These are phyloP conservation scores for Komagataella ulmi DNA, from an alignment of 805 yeast genomes.

Conservation along the genomic window DNA sequence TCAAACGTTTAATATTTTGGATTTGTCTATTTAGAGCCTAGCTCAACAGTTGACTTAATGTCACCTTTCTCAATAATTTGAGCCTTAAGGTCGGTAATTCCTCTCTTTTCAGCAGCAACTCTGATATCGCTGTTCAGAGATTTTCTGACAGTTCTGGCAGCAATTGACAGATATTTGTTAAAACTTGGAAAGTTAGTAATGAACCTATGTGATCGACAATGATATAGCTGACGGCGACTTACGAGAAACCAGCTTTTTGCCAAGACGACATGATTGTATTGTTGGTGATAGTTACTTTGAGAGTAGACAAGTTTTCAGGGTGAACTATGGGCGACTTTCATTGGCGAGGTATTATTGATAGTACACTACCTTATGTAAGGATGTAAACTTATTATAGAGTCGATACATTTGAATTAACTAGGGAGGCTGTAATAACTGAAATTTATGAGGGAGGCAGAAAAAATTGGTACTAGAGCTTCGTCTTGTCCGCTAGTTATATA, in stretches of 20 bases:
- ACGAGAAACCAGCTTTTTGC: conserved; percentile 59
- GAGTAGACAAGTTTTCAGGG: neutral
- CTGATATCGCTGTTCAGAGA: conserved; percentile 81
- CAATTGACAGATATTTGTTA: conserved; percentile 82
- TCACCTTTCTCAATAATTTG: conserved; percentile 63
- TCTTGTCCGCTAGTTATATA: too few species aligned
- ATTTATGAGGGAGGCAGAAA: neutral
- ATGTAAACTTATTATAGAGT: neutral
- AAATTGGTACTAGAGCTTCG: too few species aligned
- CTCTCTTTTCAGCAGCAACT: conserved; percentile 61
- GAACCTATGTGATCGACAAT: neutral
- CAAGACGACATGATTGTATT: conserved; percentile 34
- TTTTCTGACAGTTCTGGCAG: conserved; percentile 80
- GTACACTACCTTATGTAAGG: neutral
- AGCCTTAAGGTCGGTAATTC: conserved; percentile 58
- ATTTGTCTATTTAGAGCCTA: neutral
- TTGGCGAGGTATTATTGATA: neutral
- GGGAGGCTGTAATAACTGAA: too few species aligned
- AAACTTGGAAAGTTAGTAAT: conserved; percentile 24
- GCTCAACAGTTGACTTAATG: conserved; percentile 6
- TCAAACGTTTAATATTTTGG: neutral
- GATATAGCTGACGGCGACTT: conserved; percentile 13
- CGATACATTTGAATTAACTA: too few species aligned
- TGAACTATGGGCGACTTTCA: neutral
- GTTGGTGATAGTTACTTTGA: conserved; percentile 1